These are phyloP conservation scores for Jamesozyma lodderae DNA, from an alignment of 805 yeast species.

Conservation along the genomic window DNA sequence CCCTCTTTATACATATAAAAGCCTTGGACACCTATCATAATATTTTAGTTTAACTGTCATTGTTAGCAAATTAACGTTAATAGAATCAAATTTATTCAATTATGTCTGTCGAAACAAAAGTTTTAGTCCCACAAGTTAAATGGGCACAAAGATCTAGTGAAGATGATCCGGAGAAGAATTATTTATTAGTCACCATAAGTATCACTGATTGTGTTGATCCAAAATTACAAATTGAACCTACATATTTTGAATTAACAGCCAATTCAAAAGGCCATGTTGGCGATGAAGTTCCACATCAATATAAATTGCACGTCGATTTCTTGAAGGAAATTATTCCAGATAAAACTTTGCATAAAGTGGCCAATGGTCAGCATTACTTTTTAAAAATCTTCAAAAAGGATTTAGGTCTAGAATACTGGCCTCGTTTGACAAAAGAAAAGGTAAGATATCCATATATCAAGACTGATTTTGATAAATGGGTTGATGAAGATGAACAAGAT, in stretches of 20 bases:
- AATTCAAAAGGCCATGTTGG: conserved; percentile 38
- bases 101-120: conserved; percentile 6
- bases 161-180: conserved; percentile 62
- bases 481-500: conserved; percentile 95
- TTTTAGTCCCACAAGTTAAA: conserved; percentile 44
- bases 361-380: conserved; percentile 48
- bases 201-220: conserved; percentile 61
- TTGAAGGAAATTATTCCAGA: conserved; percentile 65
- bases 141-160: conserved; percentile 96
- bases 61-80: neutral
- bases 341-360: conserved; percentile 42
- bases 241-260: conserved; percentile 40
- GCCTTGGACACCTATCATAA: neutral
- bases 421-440: conserved; percentile 85
- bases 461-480: conserved; percentile 97
- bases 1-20: neutral
- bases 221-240: conserved; percentile 51
- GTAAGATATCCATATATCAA: conserved; percentile 68
- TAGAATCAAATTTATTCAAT: neutral
- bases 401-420: conserved; percentile 78
- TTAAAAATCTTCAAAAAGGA: conserved; percentile 64
- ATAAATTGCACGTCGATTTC: conserved; percentile 64
- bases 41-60: too few relatives aligned
- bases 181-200: conserved; percentile 63
- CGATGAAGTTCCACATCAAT: conserved; percentile 35